phyloP scores from a whole-genome alignment of 106 monocot genomes.

The Dioscorea zingiberensis region DNA sequence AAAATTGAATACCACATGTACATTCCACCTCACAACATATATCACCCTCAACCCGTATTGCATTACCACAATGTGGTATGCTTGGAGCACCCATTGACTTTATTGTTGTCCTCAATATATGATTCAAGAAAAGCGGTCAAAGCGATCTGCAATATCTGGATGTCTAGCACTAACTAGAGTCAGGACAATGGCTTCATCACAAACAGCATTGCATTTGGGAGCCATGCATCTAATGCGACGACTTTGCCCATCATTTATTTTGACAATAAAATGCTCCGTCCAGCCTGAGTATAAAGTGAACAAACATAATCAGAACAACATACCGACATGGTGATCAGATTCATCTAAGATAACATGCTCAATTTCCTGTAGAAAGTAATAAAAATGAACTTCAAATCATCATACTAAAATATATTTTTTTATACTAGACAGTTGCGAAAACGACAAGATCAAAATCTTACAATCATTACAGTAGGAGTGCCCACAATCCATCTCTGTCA shows the following conservation, averaged over 20 bases:
- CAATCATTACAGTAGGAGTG: constrained; percentile 77
- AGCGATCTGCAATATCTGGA: constrained; percentile 74
- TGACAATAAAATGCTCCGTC: constrained; percentile 83
- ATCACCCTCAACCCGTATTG: constrained; percentile 79
- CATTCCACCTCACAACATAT: constrained; percentile 84
- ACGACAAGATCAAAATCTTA: constrained; percentile 19
- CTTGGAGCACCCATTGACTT: constrained; percentile 48
- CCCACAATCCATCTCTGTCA: constrained; percentile 69
- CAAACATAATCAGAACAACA: neutral
- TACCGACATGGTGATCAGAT: no score
- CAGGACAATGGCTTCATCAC: constrained; percentile 70
- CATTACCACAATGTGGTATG: constrained; percentile 76
- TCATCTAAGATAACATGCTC: no score
- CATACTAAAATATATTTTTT: neutral
- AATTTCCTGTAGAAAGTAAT: no score
- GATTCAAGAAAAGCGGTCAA: constrained; percentile 94
- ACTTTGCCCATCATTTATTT: constrained; percentile 84
- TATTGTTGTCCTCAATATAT: constrained; percentile 93
- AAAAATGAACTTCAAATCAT: no score
- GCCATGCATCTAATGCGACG: constrained; percentile 80
- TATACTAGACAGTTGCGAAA: neutral
- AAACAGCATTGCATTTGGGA: constrained; percentile 64
- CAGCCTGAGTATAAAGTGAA: constrained; percentile 45
- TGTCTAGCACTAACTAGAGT: constrained; percentile 44
- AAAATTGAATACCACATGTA: constrained; percentile 84